Evolutionary conservation across 305 asterid genomes (phyloP), one percentile per base, ranked within the genome.

Genomic region (Fraxinus angustifolia): DNA sequence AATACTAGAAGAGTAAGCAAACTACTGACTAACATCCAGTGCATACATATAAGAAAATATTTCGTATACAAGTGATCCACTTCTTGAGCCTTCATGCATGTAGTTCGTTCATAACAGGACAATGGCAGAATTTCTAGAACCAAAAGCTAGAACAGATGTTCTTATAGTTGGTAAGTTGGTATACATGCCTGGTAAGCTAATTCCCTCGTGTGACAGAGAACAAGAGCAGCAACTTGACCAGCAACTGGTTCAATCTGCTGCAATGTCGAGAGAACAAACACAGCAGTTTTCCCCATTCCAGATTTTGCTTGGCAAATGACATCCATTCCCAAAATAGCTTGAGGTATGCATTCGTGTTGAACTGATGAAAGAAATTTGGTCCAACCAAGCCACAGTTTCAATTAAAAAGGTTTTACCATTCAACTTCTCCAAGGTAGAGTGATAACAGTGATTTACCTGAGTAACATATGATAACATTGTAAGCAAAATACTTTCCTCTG

Each of bases 221-320:
- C 89, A 58, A 93, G 91, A 5, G 98, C 98, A 80, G 93, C 93
- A 84, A 94, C 97, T 88, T 94, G 95, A 23, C 97, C 97, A 0
- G 95, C 87, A 78, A 93, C 79, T 1, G 97, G 97, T 75, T 91
- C 97, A 82, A 93, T 91, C 89, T 91, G 97, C 84, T 94, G 97
- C 85, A 94, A 48, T 6, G 97, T 90, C 31, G 97, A 94, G 68
- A 94, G 91, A 68, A 94, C 97, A 88, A 94, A 94, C 6, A 93
- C 97, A 76, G 98, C 97, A 67, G 97, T 94, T 84, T 91, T 91
- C 65, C 95, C 96, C 96, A 91, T 91, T 6, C 96, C 96, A 79
- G 96, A 91, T 81, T 91, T 91, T 2, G 96, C 96, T 89, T 91
- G 96, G 80, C 96, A 91, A 58, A 91, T 89, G 62, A 91, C 94